Conservation (phyloP, 257 asterid species). For the Solanum dulcamara region DNA sequence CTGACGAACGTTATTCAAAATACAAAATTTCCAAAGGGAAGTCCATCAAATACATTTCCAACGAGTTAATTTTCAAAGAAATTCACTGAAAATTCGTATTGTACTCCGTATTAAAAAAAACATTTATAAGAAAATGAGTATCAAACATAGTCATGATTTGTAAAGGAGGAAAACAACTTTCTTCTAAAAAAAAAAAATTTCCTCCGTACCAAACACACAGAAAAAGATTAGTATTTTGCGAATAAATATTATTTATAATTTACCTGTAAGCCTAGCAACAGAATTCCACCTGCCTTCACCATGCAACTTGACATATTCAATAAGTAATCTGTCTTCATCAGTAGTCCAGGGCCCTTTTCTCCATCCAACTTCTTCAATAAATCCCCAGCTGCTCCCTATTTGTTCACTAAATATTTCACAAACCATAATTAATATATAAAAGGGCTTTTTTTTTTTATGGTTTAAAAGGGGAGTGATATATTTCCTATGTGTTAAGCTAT, state of each 20-base stretch:
- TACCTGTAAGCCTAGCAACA: slow-evolving; percentile 73
- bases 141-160: background rate
- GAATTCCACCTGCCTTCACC: slow-evolving; percentile 97
- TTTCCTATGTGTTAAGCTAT: background rate
- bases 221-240: background rate
- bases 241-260: background rate
- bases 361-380: slow-evolving; percentile 59
- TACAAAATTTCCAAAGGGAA: background rate
- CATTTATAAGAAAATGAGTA: background rate
- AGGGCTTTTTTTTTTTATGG: background rate
- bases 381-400: slow-evolving; percentile 33
- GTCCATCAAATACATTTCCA: background rate
- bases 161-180: too few relatives aligned
- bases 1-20: background rate
- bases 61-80: background rate
- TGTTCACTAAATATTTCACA: slow-evolving; percentile 30
- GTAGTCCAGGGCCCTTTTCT: slow-evolving; percentile 93
- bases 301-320: slow-evolving; percentile 66
- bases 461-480: background rate
- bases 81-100: background rate
- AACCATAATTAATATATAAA: slow-evolving; percentile 15
- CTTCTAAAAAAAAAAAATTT: background rate
- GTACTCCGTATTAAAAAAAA: background rate
- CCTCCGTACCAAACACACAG: background rate
- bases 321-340: slow-evolving; percentile 69